phyloP scores from a whole-genome alignment of 2,329 filamentous ascomycete genomes.

The Alternaria incomplexa region DNA sequence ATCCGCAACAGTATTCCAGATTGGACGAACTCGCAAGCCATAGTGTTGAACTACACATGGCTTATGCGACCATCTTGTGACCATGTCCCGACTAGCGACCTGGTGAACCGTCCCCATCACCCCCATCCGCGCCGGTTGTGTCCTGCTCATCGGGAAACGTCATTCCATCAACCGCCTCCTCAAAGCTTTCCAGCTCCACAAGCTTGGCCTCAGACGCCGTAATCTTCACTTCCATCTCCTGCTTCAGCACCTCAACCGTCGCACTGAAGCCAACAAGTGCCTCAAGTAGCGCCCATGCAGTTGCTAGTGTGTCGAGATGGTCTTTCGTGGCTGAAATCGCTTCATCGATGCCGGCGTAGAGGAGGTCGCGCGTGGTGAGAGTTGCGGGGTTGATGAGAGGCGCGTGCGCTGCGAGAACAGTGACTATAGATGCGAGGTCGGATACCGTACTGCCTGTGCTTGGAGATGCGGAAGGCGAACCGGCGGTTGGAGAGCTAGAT shows the following conservation, averaged over 20 bases:
- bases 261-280: constrained; percentile 21
- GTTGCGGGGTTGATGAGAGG: not conserved
- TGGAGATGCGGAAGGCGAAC: not conserved
- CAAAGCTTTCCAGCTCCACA: constrained; percentile 11
- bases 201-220: constrained; percentile 14
- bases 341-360: constrained; percentile 16
- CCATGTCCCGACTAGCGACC: not conserved
- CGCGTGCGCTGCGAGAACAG: not conserved
- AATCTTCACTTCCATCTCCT: constrained; percentile 17
- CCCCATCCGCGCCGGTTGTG: not conserved
- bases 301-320: constrained; percentile 23
- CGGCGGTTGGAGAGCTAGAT: not conserved
- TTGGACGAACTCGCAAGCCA: fast-evolving
- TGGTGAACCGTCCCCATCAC: not conserved
- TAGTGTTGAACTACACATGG: not conserved
- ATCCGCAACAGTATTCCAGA: fast-evolving
- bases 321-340: not conserved
- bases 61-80: not conserved
- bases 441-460: not conserved
- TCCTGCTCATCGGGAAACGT: not conserved
- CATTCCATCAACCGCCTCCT: not conserved
- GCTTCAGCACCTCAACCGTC: constrained; percentile 13
- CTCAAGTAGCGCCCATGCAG: constrained; percentile 14
- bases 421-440: not conserved
- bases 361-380: constrained; percentile 12